These are phyloP conservation scores for Tetraselmis striata DNA, from an alignment of 139 green algal species.

Conservation along the genomic window DNA sequence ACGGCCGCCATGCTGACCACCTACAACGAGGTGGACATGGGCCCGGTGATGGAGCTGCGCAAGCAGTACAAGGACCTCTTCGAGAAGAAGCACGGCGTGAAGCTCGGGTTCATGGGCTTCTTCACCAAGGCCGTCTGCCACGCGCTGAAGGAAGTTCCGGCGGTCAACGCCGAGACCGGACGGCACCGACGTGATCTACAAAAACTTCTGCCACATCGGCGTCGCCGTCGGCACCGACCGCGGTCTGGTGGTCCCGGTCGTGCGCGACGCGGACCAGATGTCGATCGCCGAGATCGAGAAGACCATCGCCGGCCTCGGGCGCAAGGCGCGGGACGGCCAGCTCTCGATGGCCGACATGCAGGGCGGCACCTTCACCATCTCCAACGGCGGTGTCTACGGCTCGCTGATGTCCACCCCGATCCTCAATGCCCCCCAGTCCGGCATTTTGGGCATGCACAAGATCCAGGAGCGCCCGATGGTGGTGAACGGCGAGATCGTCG, in stretches of 20 bases:
- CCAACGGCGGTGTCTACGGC: constrained; percentile 97
- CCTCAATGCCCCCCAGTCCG: constrained; percentile 95
- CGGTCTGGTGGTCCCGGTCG: constrained; percentile 90
- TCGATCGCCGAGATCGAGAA: constrained; percentile 91
- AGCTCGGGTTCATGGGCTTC: constrained; percentile 97
- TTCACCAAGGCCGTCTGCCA: constrained; percentile 90
- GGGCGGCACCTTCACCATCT: constrained; percentile 99
- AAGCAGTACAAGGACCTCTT: constrained; percentile 92
- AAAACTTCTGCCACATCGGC: constrained; percentile 79
- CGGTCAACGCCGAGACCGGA: constrained; percentile 95
- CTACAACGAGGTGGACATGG: constrained; percentile 99
- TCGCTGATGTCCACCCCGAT: constrained; percentile 93
- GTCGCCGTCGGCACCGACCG: constrained; percentile 91
- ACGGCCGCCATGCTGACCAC: constrained; percentile 97
- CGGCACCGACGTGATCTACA: constrained; percentile 90
- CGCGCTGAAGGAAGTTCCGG: constrained; percentile 79
- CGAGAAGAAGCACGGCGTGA: constrained; percentile 92
- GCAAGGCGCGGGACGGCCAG: constrained; percentile 87
- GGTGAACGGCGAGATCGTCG: constrained; percentile 71
- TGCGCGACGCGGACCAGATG: constrained; percentile 74
- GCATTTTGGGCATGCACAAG: constrained; percentile 95
- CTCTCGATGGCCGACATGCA: constrained; percentile 98
- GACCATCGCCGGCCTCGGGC: constrained; percentile 21
- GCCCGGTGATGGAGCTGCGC: constrained; percentile 77
- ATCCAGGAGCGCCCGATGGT: constrained; percentile 83